Evolutionary conservation across 2,329 filamentous ascomycete genomes (phyloP).

Genomic region (Lachnellula subtilissima): DNA sequence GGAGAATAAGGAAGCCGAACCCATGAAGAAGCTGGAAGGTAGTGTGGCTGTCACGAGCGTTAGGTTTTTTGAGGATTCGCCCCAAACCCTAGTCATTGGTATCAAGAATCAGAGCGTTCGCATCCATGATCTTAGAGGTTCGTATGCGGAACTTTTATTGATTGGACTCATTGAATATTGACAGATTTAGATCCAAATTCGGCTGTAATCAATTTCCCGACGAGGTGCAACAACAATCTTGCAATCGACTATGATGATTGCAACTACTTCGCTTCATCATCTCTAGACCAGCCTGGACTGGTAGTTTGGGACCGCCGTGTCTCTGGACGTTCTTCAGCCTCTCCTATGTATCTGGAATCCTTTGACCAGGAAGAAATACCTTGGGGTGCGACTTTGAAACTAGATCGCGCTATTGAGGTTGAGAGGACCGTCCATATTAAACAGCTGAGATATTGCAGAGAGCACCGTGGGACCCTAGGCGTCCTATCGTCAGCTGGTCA

Average conservation of each 20-base stretch:
- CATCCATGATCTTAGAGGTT: constrained; percentile 75
- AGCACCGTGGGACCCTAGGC: constrained; percentile 56
- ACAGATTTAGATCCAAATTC: constrained; percentile 43
- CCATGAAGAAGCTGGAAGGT: constrained; percentile 55
- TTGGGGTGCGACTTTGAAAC: constrained; percentile 56
- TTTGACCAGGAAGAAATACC: constrained; percentile 57
- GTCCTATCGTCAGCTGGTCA: constrained; percentile 60
- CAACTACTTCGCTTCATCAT: constrained; percentile 80
- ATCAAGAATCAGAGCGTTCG: constrained; percentile 71
- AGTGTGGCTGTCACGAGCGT: constrained; percentile 76
- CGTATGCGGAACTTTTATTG: constrained; percentile 10
- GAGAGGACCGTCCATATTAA: constrained; percentile 56
- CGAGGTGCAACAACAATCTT: constrained; percentile 65
- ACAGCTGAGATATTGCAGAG: constrained; percentile 58
- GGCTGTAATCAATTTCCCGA: constrained; percentile 55
- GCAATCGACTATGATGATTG: constrained; percentile 75
- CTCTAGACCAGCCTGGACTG: constrained; percentile 67
- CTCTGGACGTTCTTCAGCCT: constrained; percentile 48
- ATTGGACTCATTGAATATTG: constrained; percentile 1
- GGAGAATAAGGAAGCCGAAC: constrained; percentile 34
- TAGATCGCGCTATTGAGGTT: constrained; percentile 52
- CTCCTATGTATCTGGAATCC: constrained; percentile 50
- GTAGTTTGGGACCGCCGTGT: constrained; percentile 74
- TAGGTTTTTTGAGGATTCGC: constrained; percentile 74
- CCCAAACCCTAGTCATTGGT: constrained; percentile 69